Evolutionary conservation across 2,329 filamentous ascomycete genomes (phyloP), one percentile per base, ranked within the genome.

Genomic region (Claviceps sp.): DNA sequence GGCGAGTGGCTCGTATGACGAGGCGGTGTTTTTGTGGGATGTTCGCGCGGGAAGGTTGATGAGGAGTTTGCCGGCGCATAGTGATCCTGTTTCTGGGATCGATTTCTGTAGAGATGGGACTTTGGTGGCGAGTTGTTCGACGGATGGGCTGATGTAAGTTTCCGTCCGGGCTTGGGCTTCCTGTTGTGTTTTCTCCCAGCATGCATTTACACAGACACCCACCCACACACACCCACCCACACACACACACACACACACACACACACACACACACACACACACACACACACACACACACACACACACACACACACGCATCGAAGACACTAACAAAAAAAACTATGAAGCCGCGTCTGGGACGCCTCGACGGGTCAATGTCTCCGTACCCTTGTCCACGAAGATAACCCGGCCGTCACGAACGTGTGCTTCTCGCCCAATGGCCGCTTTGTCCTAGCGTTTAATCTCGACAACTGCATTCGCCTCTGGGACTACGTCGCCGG

Each of bases 11-110:
- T 94, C 87, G 57, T 97, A 96, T 68, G 93, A 98, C 59, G 93
- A 98, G 71, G 93, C 93, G 4, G 88, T 98, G 0, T 96, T 95
- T 57, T 70, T 98, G 5, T 98, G 93, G 93, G 93, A 98, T 66
- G 87, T 97, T 14, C 79, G 93, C 14, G 88, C 88, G 0, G 90
- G 88, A 0, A 76, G 85, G 22, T 74, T 93, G 37, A 95, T 98
- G 89, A 80, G 89, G 51, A 90, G 85, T 55, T 70, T 98, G 39
- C 93, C 93, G 1, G 93, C 93, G 2, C 93, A 98, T 62, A 95
- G 88, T 29, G 93, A 98, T 65, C 93, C 93, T 0, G 91, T 98
- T 1, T 83, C 85, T 51, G 89, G 90, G 0, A 91, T 98, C 9
- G 91, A 96, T 65, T 95, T 98, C 62, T 88, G 90, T 53, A 74